Evolutionary conservation across 2,329 filamentous ascomycete species (phyloP), one percentile per base, ranked within the genome.

Genomic region (Colletotrichum lindemuthianum): DNA sequence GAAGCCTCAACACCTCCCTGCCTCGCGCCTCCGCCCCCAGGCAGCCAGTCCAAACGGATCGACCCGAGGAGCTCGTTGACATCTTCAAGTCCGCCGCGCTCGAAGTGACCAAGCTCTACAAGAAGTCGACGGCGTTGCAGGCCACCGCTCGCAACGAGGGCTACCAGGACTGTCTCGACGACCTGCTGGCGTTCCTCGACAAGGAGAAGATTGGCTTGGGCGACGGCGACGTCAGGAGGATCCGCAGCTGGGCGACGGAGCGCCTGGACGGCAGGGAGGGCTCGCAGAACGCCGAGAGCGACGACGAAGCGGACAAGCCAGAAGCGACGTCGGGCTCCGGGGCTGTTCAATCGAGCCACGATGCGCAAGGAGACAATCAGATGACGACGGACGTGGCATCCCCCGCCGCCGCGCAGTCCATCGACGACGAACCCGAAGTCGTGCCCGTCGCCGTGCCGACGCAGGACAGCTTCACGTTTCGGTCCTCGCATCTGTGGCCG

Each of bases 71-170:
- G 73, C 88, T 97, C 51, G 88, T 97, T 63, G 90, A 95, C 71
- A 90, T 92, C 63, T 99, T 99, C 84, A 96, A 93, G 77, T 89
- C 91, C 13, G 96, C 96, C 39, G 96, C 96, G 16, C 84, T 97
- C 39, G 97, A 93, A 6, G 94, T 98, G 59, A 98, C 96, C 51
- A 97, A 96, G 73, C 88, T 99, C 12, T 98, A 98, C 82, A 97
- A 97, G 79, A 94, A 90, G 43, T 95, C 95, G 3, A 90, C 92
- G 11, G 84, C 88, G 37, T 91, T 92, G 52, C 90, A 96, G 75
- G 84, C 90, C 53, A 89, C 90, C 72, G 89, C 93, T 50, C 88
- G 92, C 53, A 81, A 87, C 54, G 90, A 94, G 43, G 96, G 96
- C 33, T 98, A 97, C 72, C 94, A 97, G 76, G 94, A 98, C 74